These are phyloP conservation scores for Anisodus acutangulus DNA, from an alignment of 257 asterid genomes.

Conservation along the genomic window DNA sequence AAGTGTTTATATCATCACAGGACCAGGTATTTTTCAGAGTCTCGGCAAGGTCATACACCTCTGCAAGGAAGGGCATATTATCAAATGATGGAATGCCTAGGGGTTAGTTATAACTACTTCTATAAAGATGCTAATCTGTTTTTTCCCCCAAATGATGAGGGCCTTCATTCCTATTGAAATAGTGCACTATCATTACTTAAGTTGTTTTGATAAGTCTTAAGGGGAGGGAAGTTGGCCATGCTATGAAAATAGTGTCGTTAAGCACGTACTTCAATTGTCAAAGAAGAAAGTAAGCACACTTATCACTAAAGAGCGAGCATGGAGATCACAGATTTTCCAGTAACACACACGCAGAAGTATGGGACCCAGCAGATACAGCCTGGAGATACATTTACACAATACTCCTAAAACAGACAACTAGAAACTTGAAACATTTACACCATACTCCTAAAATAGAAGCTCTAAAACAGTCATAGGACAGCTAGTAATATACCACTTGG, in stretches of 20 bases:
- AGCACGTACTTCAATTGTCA: neutral
- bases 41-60: conserved; percentile 95
- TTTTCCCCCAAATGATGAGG: neutral
- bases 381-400: neutral
- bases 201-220: neutral
- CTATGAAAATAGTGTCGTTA: neutral
- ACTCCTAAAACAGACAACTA: neutral
- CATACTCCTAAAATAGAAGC: neutral
- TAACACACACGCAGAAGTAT: neutral
- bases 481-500: neutral
- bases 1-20: conserved; percentile 49
- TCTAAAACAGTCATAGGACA: neutral
- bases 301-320: neutral
- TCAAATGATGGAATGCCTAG: conserved; percentile 98
- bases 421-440: neutral
- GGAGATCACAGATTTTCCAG: conserved; percentile 10
- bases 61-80: conserved; percentile 91
- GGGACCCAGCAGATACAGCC: neutral
- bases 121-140: conserved; percentile 2
- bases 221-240: neutral
- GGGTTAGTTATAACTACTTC: conserved; percentile 59
- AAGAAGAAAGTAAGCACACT: conserved; percentile 21
- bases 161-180: conserved; percentile 4
- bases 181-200: neutral
- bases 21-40: conserved; percentile 94